These are phyloP conservation scores for Backusella tuberculispora DNA, from an alignment of 192 early-diverging fungal species.

Conservation along the genomic window DNA sequence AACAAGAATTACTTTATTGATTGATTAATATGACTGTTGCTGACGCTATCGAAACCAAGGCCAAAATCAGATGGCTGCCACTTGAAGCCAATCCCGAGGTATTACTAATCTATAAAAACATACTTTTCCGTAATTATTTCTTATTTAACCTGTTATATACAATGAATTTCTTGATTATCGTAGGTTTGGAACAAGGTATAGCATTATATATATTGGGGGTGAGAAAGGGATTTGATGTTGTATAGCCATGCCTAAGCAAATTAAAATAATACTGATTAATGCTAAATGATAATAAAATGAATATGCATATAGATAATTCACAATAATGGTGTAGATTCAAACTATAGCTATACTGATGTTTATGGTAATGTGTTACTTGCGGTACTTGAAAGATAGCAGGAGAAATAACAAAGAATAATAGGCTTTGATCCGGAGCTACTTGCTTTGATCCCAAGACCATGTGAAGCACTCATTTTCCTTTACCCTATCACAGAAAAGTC, in stretches of 20 bases:
- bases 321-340: conserved; percentile 64
- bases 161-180: not conserved
- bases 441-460: conserved; percentile 78
- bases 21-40: not conserved
- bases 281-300: not conserved
- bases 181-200: conserved; percentile 69
- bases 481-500: conserved; percentile 76
- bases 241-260: not conserved
- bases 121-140: not conserved
- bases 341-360: conserved; percentile 78
- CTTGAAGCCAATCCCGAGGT: conserved; percentile 90
- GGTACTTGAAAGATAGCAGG: not conserved
- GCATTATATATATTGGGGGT: not conserved
- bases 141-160: not conserved
- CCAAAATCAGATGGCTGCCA: conserved; percentile 73
- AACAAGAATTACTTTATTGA: not conserved
- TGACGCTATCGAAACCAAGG: not conserved
- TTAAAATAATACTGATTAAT: not conserved
- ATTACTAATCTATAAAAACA: conserved; percentile 20
- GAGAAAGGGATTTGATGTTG: not conserved
- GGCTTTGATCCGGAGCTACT: conserved; percentile 85
- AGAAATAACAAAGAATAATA: conserved; percentile 16
- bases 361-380: conserved; percentile 51
- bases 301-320: conserved; percentile 56
- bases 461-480: conserved; percentile 79